Evolutionary conservation across 805 yeast species (phyloP), one percentile per base, ranked within the genome.

Genomic region (Lipomyces starkeyi): DNA sequence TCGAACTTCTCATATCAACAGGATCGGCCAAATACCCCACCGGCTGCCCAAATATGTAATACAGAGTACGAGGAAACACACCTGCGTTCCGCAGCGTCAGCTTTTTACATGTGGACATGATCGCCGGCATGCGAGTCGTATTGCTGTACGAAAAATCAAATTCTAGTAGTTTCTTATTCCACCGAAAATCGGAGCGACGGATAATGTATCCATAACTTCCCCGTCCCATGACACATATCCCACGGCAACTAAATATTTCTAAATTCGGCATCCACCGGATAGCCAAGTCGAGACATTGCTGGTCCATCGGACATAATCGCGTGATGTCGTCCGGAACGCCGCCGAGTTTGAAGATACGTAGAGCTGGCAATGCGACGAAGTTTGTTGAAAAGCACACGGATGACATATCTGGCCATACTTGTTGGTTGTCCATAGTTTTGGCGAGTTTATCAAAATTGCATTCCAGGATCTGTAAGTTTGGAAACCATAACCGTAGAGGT

Each of bases 231-330:
- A 68, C 49, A n/a, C 59, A 52, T 11, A 68, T 49, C 22, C 69
- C 65, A 2, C 56, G 63, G 56, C 68, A 67, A 22, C 59, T 49
- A 32, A 65, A 59, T 5, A 47, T 29, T 22, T 62, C 63, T 17
- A 68, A 43, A 35, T 58, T 43, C n/a, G 71, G 71, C 69, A 63
- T 68, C 71, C 71, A 68, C 13, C 62, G 53, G 14, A 68, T 25
- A 22, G 52, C 34, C 8, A 62, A 52, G 43, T 68, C 71, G 9
- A 68, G 52, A 34, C 71, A 62, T 54, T 68, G 71, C 60, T 65
- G 71, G 62, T 68, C 69, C 65, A 68, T 17, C 6, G 54, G 55
- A 14, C 63, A 22, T 14, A 32, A 22, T 25, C 29, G 22, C 5
- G 53, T 58, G 3, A 43, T n/a, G 29, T 22, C 20, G n/a, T 56